Conservation (phyloP, 352 stramenopile genomes). For the Plasmopara viticola region DNA sequence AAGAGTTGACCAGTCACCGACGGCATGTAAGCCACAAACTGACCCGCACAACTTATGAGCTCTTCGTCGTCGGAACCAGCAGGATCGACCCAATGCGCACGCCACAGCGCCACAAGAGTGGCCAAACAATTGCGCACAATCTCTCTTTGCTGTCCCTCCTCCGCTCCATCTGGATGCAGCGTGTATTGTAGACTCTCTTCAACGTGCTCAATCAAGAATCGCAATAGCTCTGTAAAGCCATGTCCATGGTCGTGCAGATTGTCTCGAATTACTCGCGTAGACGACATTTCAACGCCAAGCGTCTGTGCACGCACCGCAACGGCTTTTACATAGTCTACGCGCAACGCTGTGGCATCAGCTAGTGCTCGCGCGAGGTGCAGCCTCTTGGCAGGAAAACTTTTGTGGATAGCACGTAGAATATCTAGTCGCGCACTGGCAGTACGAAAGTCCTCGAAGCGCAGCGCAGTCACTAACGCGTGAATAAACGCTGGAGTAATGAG, state of each 20-base stretch:
- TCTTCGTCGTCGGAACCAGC: constrained; percentile 76
- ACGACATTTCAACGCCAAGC: constrained; percentile 55
- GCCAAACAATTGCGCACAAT: constrained; percentile 67
- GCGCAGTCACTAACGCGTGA: constrained; percentile 69
- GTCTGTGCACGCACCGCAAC: constrained; percentile 37
- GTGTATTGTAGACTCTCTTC: constrained; percentile 30
- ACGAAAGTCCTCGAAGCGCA: constrained; percentile 85
- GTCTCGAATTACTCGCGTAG: constrained; percentile 35
- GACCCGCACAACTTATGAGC: constrained; percentile 71
- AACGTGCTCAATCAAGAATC: constrained; percentile 78
- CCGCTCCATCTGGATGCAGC: constrained; percentile 11
- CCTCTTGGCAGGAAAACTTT: constrained; percentile 64
- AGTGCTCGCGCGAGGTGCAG: constrained; percentile 65
- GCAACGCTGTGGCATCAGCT: constrained; percentile 59
- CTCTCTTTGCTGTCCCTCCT: constrained; percentile 33
- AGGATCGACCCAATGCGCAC: constrained; percentile 69
- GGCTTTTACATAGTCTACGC: constrained; percentile 60
- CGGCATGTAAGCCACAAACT: constrained; percentile 82
- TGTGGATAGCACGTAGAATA: constrained; percentile 82
- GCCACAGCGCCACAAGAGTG: constrained; percentile 61
- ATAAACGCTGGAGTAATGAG: constrained; percentile 73
- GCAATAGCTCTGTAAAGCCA: constrained; percentile 73
- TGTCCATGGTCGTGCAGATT: constrained; percentile 72
- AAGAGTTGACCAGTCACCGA: constrained; percentile 47
- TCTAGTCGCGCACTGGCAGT: constrained; percentile 72